Evolutionary conservation across 164 flowering plant genomes (phyloP), one percentile per base, ranked within the genome.

Genomic region (Protea cynaroides): DNA sequence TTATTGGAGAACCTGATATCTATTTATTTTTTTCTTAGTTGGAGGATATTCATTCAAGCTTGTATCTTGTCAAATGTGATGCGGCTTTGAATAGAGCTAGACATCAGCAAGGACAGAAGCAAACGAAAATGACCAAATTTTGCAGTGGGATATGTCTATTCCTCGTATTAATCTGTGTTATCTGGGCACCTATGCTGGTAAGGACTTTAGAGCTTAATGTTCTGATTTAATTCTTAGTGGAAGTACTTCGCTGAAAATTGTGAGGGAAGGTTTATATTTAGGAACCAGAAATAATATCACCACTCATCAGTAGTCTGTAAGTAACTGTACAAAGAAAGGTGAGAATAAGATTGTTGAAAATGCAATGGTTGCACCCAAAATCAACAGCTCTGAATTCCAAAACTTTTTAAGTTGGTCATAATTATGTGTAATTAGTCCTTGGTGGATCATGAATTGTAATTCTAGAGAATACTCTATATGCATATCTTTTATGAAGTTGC

Each of bases 111-210:
- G 99, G 99, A 73, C 84, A 90, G 65, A 95, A 83, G 83, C 99
- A 95, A 63, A 76, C 92, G 37, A 86, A 72, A 73, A 78, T 79
- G 90, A 95, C 97, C 24, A 95, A 95, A 78, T 86, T 85, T 65
- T 95, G 94, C 83, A 87, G 74, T 64, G 97, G 99, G 58, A 79
- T 92, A 53, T 90, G 97, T 68, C 75, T 95, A 47, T 90, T 95
- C 78, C 88, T 88, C 67, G 68, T 95, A 56, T 73, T 95, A 61
- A 79, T 95, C 66, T 86, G 92, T 67, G 96, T 95, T 24, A 95
- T 95, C 23, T 95, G 99, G 99, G 96, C 99, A 34, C 99, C 99
- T 21, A 95, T 95, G 99, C 81, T 88, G 96, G 99, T 95, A 78
- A 90, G 91, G 38, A 59, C 61, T 69, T 62, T 10, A 19, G 22